These are phyloP conservation scores for Psilocybe cyanescens DNA, from an alignment of 768 basidiomycete species.

Conservation along the genomic window DNA sequence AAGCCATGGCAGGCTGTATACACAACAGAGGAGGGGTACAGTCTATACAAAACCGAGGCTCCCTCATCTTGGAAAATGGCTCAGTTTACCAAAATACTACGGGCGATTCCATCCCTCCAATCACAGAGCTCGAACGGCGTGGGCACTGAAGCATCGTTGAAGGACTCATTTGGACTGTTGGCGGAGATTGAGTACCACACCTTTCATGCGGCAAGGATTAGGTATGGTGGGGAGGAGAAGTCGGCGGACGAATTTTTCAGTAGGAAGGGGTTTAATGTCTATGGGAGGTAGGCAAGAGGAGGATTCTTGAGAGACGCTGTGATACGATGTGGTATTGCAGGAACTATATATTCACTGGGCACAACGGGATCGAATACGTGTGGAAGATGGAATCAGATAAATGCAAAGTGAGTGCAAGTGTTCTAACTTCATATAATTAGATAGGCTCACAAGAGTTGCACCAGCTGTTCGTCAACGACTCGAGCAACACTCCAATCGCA, in stretches of 20 bases:
- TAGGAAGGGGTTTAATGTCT: constrained; percentile 13
- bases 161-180: not conserved
- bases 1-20: constrained; percentile 25
- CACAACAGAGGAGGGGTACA: constrained; percentile 21
- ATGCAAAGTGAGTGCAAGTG: constrained; percentile 5
- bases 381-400: constrained; percentile 6
- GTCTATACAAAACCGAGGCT: constrained; percentile 24
- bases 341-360: constrained; percentile 36
- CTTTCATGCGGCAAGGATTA: constrained; percentile 9
- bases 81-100: not conserved
- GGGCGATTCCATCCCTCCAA: not conserved
- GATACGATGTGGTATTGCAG: constrained; percentile 12
- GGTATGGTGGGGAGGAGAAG: constrained; percentile 6
- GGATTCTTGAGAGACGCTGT: not conserved
- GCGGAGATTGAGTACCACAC: constrained; percentile 20
- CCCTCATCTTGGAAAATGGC: not conserved
- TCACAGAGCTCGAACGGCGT: too few relatives aligned
- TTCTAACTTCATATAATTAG: not conserved
- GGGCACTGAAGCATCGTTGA: not conserved
- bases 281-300: not conserved
- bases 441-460: not conserved
- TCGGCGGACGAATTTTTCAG: constrained; percentile 16
- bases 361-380: constrained; percentile 24
- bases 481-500: constrained; percentile 4
- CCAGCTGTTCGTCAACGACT: constrained; percentile 7